Evolutionary conservation across 2,329 filamentous ascomycete genomes (phyloP).

Genomic region (Colletotrichum sojae): DNA sequence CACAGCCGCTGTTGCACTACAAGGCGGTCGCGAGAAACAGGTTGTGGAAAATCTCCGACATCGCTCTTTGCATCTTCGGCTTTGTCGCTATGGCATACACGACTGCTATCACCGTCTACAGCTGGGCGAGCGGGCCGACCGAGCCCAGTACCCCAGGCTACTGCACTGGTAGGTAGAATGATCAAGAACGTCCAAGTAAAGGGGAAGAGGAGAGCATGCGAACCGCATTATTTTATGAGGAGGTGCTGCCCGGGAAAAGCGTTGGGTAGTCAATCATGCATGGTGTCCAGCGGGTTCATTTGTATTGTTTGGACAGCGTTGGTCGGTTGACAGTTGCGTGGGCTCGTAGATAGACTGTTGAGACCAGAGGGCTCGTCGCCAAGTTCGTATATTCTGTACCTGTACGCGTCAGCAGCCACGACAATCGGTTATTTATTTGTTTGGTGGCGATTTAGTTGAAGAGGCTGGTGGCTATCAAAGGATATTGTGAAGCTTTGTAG

Average conservation of each 20-base stretch:
- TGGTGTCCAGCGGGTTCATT: slow-evolving; percentile 38
- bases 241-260: slow-evolving; percentile 32
- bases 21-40: slow-evolving; percentile 80
- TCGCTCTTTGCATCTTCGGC: slow-evolving; percentile 85
- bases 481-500: too few species aligned
- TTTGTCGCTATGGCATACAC: slow-evolving; percentile 92
- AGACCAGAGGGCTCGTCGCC: slow-evolving; percentile 40
- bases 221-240: slow-evolving; percentile 6
- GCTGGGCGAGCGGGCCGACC: slow-evolving; percentile 78
- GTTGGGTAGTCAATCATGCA: slow-evolving; percentile 33
- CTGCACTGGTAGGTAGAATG: slow-evolving; percentile 60
- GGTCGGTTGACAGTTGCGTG: slow-evolving; percentile 20
- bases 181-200: neutral
- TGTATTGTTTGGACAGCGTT: slow-evolving; percentile 31
- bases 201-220: slow-evolving; percentile 7
- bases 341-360: slow-evolving; percentile 40
- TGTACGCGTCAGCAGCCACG: slow-evolving; percentile 21
- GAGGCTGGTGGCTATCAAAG: too few species aligned
- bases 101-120: slow-evolving; percentile 86
- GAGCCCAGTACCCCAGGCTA: slow-evolving; percentile 65
- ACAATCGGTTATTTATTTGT: too few species aligned
- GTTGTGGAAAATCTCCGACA: slow-evolving; percentile 79
- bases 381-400: slow-evolving; percentile 32
- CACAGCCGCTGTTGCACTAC: slow-evolving; percentile 89
- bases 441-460: too few species aligned